phyloP scores from a whole-genome alignment of 257 asterid species.

The Ligustrum vulgare region DNA sequence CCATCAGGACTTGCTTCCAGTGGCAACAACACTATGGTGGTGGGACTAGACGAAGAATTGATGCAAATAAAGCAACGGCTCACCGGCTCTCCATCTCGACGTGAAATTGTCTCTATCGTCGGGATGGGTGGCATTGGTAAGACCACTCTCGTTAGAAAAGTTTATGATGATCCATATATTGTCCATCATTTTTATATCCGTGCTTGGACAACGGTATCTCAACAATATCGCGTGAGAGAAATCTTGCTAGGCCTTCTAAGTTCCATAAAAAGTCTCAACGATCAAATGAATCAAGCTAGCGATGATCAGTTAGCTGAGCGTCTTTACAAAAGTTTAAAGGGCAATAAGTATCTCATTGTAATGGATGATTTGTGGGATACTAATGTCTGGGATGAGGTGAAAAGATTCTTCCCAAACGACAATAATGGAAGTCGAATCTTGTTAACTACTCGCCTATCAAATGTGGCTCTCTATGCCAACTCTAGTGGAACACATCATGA shows the following conservation, averaged over 20 bases:
- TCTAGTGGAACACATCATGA: neutral
- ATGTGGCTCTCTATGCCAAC: neutral
- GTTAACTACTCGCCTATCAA: constrained; percentile 5
- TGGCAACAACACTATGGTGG: constrained; percentile 10
- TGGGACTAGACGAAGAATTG: constrained; percentile 13
- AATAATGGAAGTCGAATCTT: neutral
- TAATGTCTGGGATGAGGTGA: neutral
- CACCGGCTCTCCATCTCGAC: neutral
- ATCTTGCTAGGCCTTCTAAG: neutral
- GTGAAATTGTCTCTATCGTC: neutral
- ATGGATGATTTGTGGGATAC: constrained; percentile 2
- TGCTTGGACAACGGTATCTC: neutral
- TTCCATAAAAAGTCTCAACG: neutral
- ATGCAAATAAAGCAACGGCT: neutral
- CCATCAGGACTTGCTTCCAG: neutral
- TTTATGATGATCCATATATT: neutral
- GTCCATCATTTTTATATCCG: neutral
- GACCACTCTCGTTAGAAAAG: neutral
- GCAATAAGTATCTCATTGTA: neutral
- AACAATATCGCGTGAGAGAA: neutral
- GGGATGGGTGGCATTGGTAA: constrained; percentile 6
- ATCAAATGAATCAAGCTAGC: neutral
- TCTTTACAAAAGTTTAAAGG: neutral
- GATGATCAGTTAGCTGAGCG: neutral
- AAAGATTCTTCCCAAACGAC: constrained; percentile 4